phyloP scores from a whole-genome alignment of 164 flowering plant genomes.

The Vitis amurensis region DNA sequence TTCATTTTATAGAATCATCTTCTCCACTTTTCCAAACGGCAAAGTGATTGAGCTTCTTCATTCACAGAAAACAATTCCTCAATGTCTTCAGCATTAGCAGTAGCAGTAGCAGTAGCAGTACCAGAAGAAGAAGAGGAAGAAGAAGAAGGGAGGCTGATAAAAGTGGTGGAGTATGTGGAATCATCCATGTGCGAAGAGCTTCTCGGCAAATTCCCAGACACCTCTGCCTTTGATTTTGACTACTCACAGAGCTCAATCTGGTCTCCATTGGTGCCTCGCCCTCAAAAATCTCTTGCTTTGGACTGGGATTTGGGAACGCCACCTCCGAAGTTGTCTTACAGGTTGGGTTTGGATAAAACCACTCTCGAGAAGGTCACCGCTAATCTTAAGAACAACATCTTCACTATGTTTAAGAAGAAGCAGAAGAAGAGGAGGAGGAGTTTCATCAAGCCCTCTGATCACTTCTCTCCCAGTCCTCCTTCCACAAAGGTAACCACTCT shows the following conservation, averaged over 20 bases:
- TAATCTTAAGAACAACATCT: constrained; percentile 17
- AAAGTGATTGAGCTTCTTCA: too few relatives aligned
- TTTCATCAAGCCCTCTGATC: neutral
- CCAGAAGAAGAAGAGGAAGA: too few relatives aligned
- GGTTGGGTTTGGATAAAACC: constrained; percentile 11
- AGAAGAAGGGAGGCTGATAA: neutral
- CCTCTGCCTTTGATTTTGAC: constrained; percentile 77
- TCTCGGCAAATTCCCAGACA: constrained; percentile 78
- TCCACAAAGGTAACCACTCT: constrained; percentile 20
- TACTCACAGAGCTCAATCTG: constrained; percentile 86
- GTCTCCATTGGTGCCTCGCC: constrained; percentile 72
- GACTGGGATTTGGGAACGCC: constrained; percentile 2
- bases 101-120: too few relatives aligned
- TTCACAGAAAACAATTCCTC: too few relatives aligned
- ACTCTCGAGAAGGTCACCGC: constrained; percentile 10
- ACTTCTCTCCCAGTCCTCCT: constrained; percentile 7
- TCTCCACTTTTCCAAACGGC: too few relatives aligned
- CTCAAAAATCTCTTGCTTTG: constrained; percentile 13
- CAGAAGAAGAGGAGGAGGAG: constrained; percentile 22
- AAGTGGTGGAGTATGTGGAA: constrained; percentile 62
- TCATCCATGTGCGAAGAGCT: constrained; percentile 60
- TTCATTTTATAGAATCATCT: too few relatives aligned
- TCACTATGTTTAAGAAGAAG: constrained; percentile 6
- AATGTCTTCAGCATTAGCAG: too few relatives aligned
- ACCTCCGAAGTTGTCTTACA: constrained; percentile 17